A percentile compares a stretch with the other conserved stretches of the same genome.
These are phyloP conservation scores for Phytophthora syringae DNA, from an alignment of 352 stramenopile species.

Conservation along the genomic window DNA sequence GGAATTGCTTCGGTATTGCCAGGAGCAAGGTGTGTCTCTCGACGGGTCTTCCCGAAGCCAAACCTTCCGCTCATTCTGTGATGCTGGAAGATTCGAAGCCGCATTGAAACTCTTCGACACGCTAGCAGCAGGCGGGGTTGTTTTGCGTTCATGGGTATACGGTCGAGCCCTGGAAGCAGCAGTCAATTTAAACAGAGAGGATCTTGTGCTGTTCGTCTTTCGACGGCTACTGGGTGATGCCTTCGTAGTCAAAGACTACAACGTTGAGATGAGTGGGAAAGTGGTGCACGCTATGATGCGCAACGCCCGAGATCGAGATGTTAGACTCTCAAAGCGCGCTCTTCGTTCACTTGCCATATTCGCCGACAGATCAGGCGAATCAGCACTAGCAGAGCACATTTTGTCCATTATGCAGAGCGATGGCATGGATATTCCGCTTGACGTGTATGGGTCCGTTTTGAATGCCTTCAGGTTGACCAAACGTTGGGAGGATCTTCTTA, in stretches of 20 bases:
- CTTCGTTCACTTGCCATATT: conserved; percentile 7
- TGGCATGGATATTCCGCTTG: conserved; percentile 1
- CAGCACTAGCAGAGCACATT: neutral
- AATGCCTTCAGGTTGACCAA: neutral
- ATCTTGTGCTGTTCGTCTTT: conserved; percentile 1
- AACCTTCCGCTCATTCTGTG: conserved; percentile 3
- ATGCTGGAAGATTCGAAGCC: neutral
- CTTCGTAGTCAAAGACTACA: neutral
- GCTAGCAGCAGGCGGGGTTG: neutral
- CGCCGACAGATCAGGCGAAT: conserved; percentile 3
- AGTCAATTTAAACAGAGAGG: neutral
- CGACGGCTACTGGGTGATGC: neutral
- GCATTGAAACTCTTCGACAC: conserved; percentile 1
- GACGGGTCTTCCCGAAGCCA: conserved; percentile 38
- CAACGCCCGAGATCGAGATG: neutral
- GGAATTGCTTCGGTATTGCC: conserved; percentile 56
- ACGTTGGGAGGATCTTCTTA: conserved; percentile 7
- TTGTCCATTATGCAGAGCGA: conserved; percentile 8
- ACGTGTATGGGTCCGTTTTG: conserved; percentile 5
- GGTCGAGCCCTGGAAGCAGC: conserved; percentile 8
- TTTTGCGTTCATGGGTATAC: neutral
- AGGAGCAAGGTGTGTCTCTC: conserved; percentile 49
- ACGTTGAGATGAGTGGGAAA: neutral
- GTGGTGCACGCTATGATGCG: neutral
- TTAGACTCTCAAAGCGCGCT: neutral